Evolutionary conservation across 1,139 yeast species (phyloP).

Genomic region (Magnusiomyces magnusii): DNA sequence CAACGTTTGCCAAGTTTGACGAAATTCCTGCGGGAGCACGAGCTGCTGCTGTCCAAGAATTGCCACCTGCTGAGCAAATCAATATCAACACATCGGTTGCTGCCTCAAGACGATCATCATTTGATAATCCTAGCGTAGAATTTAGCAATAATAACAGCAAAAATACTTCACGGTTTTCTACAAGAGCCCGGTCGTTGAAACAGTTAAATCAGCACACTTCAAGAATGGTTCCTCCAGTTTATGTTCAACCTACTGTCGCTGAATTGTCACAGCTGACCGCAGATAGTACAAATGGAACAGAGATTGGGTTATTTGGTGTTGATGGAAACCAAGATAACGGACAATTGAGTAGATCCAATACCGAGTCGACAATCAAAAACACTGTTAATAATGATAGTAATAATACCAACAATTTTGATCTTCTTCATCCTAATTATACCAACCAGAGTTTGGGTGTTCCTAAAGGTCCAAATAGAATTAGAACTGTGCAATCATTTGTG

Average conservation of each 20-base stretch:
- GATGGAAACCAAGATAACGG: no score
- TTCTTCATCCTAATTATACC: neutral
- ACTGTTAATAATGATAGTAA: neutral
- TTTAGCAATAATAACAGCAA: neutral
- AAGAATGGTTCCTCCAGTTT: neutral
- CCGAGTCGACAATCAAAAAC: neutral
- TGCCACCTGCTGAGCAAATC: neutral
- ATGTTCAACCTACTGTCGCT: neutral
- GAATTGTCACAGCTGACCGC: neutral
- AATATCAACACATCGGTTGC: neutral
- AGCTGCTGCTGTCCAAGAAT: conserved; percentile 1
- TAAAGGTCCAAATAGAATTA: neutral
- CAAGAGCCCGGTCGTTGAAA: conserved; percentile 21
- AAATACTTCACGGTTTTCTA: neutral
- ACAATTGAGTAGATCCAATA: neutral
- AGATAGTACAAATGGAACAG: neutral
- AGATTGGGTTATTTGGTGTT: neutral
- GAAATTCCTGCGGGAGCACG: conserved; percentile 5
- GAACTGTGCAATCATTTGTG: conserved; percentile 8
- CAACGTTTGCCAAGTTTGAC: neutral
- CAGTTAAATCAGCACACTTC: conserved; percentile 16
- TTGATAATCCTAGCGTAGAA: neutral
- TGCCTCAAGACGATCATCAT: neutral
- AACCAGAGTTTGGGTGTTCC: neutral
- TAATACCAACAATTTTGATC: neutral